phyloP scores from a whole-genome alignment of 2,329 filamentous ascomycete species.

The Aspergillus pseudoterreus region DNA sequence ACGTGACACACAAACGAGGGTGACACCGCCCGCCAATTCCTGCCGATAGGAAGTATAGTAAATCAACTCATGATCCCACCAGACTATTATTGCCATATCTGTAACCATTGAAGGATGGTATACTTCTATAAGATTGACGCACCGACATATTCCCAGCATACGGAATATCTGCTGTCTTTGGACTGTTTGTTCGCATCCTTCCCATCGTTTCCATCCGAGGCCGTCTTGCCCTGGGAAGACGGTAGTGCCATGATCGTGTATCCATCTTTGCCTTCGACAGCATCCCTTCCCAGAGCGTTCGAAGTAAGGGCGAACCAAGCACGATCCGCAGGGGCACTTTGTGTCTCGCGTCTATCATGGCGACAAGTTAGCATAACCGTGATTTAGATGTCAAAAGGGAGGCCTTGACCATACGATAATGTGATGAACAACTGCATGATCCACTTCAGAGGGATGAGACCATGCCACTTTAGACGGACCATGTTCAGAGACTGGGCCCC shows the following conservation, averaged over 20 bases:
- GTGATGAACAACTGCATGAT: conserved; percentile 33
- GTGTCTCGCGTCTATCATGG: conserved; percentile 15
- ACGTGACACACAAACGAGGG: no score
- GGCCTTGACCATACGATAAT: conserved; percentile 31
- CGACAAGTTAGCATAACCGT: conserved; percentile 10
- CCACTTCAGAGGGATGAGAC: conserved; percentile 39
- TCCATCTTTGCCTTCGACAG: conserved; percentile 38
- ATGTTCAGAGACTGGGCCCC: conserved; percentile 21
- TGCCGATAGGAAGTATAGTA: no score
- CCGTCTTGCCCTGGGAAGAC: background rate
- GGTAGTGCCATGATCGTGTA: conserved; percentile 32
- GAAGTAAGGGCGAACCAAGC: conserved; percentile 36
- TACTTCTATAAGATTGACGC: conserved; percentile 15
- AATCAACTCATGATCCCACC: no score
- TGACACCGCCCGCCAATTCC: no score
- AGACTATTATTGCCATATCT: no score
- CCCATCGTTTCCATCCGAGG: background rate
- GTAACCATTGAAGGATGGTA: background rate
- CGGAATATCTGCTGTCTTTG: conserved; percentile 14
- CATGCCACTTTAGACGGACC: conserved; percentile 42
- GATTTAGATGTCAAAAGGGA: background rate
- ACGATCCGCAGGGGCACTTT: conserved; percentile 5
- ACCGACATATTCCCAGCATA: conserved; percentile 41
- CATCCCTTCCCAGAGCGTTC: conserved; percentile 30
- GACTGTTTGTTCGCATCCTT: conserved; percentile 1